Evolutionary conservation across 1,284 basidiomycete genomes (phyloP), one percentile per base, ranked within the genome.

Genomic region (Fistulinella cinereoalba): DNA sequence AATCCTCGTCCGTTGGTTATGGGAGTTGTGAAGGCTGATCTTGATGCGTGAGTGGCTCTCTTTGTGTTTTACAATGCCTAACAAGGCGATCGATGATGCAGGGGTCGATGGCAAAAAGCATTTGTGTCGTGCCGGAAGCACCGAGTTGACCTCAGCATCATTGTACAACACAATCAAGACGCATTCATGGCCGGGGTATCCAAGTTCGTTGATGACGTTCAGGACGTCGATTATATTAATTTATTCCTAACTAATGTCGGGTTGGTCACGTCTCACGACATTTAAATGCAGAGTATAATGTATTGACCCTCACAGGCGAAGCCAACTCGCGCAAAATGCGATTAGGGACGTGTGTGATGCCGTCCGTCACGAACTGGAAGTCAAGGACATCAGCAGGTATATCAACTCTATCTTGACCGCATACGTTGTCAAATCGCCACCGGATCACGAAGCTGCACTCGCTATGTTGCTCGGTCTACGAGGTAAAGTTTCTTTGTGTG

Each of bases 121-220:
- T 95, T 98, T 68, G 69, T 92, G 28, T 80, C 92, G 1, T 97
- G 94, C 66, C 77, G 97, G 31, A 94, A 94, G 59, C 94, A 99
- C 65, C 81, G 97, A 2, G 83, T 99, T 44, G 96, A 98, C 60
- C 76, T 97, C 46, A 92, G 90, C 64, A 74, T 94, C 27, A 72
- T 99, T 22, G 85, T 95, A 46, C 88, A 96, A 51, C 84, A 94
- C 54, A 75, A 90, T 47, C 75, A 81, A 7, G 68, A 67, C 0
- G 71, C 71, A n/a, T 96, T 99, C 69, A 71, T 88, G 62, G 64
- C 70, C 7, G 69, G 77, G 5, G 70, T 95, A 0, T 53, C 77
- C 1, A 67, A 70, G 3, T 94, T 99, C 54, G 76, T 97, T 4
- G 80, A 88, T 38, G 92, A 98, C 66, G 76, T 99, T 8, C 77